These are phyloP conservation scores for Amaranthus tricolor DNA, from an alignment of 179 eudicot genomes.

Conservation along the genomic window DNA sequence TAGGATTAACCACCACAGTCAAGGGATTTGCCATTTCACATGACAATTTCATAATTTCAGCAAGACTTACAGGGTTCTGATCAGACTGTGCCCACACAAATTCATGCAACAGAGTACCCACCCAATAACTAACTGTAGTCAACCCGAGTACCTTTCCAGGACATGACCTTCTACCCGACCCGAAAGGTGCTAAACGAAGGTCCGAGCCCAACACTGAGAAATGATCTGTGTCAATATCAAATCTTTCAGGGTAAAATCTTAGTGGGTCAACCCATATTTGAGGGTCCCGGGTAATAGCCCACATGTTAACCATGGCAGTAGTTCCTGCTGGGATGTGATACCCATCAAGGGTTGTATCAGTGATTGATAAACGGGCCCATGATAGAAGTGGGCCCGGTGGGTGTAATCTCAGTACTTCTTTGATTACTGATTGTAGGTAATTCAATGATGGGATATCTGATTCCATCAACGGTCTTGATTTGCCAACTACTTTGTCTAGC, in stretches of 20 bases:
- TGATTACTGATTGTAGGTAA: slow-evolving; percentile 69
- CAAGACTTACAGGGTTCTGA: slow-evolving; percentile 32
- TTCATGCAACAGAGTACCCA: slow-evolving; percentile 63
- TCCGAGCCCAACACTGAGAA: slow-evolving; percentile 58
- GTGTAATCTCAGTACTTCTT: slow-evolving; percentile 72
- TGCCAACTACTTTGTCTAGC: slow-evolving; percentile 55
- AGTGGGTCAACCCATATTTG: slow-evolving; percentile 67
- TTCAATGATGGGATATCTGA: slow-evolving; percentile 44
- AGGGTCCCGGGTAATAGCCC: slow-evolving; percentile 82
- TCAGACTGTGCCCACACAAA: slow-evolving; percentile 39
- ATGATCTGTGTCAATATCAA: slow-evolving; percentile 26
- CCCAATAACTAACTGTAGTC: slow-evolving; percentile 74
- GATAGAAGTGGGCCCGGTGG: slow-evolving; percentile 92
- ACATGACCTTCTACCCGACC: slow-evolving; percentile 75
- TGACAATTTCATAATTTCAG: slow-evolving; percentile 50
- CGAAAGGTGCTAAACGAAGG: slow-evolving; percentile 78
- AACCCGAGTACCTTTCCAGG: slow-evolving; percentile 78
- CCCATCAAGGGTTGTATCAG: slow-evolving; percentile 61
- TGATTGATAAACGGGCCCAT: slow-evolving; percentile 69
- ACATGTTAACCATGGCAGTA: slow-evolving; percentile 85
- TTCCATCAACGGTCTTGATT: slow-evolving; percentile 56
- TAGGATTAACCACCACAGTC: slow-evolving; percentile 30
- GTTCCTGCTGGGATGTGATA: slow-evolving; percentile 72
- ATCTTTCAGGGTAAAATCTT: slow-evolving; percentile 31
- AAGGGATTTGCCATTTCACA: slow-evolving; percentile 70